Base-by-base conservation (phyloP, 1,284 basidiomycete genomes). In the Ganoderma meredithae region DNA sequence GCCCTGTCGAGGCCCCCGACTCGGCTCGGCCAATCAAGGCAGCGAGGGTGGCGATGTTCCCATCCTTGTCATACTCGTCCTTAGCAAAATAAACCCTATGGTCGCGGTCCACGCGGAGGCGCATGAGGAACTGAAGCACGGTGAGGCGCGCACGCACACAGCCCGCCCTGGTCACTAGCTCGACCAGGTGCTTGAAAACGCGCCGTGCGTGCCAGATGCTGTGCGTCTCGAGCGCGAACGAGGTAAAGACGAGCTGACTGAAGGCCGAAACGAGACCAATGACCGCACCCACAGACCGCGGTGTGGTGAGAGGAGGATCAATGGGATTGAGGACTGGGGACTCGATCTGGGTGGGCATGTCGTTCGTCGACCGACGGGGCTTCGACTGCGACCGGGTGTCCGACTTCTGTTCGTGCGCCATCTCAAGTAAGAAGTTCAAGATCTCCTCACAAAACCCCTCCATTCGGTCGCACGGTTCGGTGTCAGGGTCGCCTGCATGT, bases 91-190 rank as follows among this genome's bases (percentile, higher is more conserved):
- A 98, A 49, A 99, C 79, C 17, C 92, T 87, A 78, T 99, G 98
- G 75, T 96, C 93, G 3, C 95, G 89, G 77, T 98, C 97, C 1
- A 95, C 96, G 61, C 98, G 87, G 27, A 99, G 83, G 13, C 96
- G 91, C 82, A 97, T 89, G 68, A 98, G 79, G 85, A 97, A 98
- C 76, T 97, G 95, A 10, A 99, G 82, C 2, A 93, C 87, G 2
- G 88, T 83, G 19, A 99, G 79, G 31, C 95, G 85, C 0, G 93
- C 91, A 22, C 86, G 83, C 0, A 87, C 79, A 39, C 91, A 92
- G 70, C 81, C 84, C 1, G 85, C 84, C 17, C 81, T 78, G 0
- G 79, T 73, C 25, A 81, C 71, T 17, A 89, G 77, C 39, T 81
- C 78, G 22, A 91, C 74, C 47, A 93, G 78, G 47, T 81, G 79